These are phyloP conservation scores for Globisporangium rhizosaccharum DNA, from an alignment of 352 stramenopile genomes.

Conservation along the genomic window DNA sequence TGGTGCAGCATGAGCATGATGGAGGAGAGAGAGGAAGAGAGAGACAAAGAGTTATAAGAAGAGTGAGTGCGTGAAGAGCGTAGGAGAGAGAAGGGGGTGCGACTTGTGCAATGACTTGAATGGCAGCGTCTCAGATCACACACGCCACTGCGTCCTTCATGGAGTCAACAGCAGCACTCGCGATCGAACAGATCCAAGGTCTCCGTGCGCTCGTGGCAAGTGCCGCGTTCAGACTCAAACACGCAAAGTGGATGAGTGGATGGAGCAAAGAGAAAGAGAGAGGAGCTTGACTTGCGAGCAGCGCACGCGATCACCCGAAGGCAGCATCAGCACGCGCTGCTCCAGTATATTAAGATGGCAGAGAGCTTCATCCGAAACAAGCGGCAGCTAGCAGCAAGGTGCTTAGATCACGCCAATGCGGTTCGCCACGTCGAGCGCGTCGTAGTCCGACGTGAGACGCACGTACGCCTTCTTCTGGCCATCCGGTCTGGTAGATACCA, in stretches of 20 bases:
- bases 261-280: not conserved
- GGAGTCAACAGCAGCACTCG: too few relatives aligned
- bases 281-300: constrained; percentile 3
- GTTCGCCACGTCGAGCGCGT: constrained; percentile 99
- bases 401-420: constrained; percentile 99
- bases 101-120: not conserved
- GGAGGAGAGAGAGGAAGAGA: not conserved
- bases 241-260: not conserved
- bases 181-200: too few relatives aligned
- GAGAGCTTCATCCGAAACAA: constrained; percentile 40
- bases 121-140: not conserved
- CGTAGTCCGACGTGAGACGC: constrained; percentile 97
- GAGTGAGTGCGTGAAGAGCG: too few relatives aligned
- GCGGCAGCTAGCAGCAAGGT: constrained; percentile 19
- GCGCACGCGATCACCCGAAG: constrained; percentile 7
- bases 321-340: constrained; percentile 8
- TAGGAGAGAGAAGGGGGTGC: too few relatives aligned
- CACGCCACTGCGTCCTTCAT: too few relatives aligned
- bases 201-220: not conserved
- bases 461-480: constrained; percentile 99
- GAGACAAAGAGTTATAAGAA: not conserved
- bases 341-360: constrained; percentile 55
- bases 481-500: constrained; percentile 90
- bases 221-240: not conserved
- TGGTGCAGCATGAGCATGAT: not conserved